These are phyloP conservation scores for Yamadazyma dushanensis DNA, from an alignment of 1,139 yeast genomes.

Conservation along the genomic window DNA sequence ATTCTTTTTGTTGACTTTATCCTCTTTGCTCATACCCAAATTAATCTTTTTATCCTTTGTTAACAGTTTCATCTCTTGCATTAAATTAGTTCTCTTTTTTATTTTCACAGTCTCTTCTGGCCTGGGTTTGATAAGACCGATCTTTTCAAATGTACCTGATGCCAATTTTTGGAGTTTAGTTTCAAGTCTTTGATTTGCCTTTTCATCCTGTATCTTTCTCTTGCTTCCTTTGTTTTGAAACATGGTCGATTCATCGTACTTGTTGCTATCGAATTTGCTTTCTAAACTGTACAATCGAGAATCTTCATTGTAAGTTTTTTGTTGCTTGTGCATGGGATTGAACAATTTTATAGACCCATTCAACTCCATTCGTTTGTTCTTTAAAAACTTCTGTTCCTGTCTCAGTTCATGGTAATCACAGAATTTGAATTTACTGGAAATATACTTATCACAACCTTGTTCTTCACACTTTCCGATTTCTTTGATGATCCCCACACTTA, in stretches of 20 bases:
- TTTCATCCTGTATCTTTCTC: slow-evolving; percentile 32
- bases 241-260: slow-evolving; percentile 48
- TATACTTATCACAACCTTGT: slow-evolving; percentile 42
- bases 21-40: slow-evolving; percentile 16
- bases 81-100: slow-evolving; percentile 3
- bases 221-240: slow-evolving; percentile 36
- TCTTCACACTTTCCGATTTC: slow-evolving; percentile 67
- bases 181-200: slow-evolving; percentile 35
- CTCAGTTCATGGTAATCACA: slow-evolving; percentile 18
- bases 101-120: slow-evolving; percentile 1
- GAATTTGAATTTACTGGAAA: slow-evolving; percentile 12
- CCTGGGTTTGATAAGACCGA: slow-evolving; percentile 14
- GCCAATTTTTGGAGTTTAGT: slow-evolving; percentile 24
- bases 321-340: slow-evolving; percentile 26
- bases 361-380: slow-evolving; percentile 64
- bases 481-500: slow-evolving; percentile 74
- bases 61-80: slow-evolving; percentile 7
- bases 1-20: slow-evolving; percentile 12
- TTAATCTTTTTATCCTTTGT: slow-evolving; percentile 13
- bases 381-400: slow-evolving; percentile 16
- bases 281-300: slow-evolving; percentile 20
- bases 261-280: slow-evolving; percentile 18
- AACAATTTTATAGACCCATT: slow-evolving; percentile 56
- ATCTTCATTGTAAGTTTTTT: slow-evolving; percentile 28
- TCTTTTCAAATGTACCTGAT: slow-evolving; percentile 12